Evolutionary conservation across 305 asterid species (phyloP), one percentile per base, ranked within the genome.

Genomic region (Fraxinus platypoda): DNA sequence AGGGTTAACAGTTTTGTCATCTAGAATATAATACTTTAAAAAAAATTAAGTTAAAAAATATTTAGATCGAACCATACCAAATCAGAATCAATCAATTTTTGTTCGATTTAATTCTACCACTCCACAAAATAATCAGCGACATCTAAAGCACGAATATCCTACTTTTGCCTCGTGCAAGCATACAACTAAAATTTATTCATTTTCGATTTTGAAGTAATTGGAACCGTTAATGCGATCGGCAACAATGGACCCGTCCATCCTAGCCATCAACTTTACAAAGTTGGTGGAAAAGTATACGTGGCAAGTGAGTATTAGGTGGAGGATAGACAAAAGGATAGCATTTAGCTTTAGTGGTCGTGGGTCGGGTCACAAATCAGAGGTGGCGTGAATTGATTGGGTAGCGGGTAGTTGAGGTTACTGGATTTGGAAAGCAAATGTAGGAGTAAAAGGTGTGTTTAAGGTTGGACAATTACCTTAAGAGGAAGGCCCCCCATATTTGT

Each of bases 391-490:
- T 52, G 6, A 62, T 46, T 80, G 23, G 73, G 75, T 68, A 7
- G 6, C 75, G 25, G 74, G 54, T 76, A 26, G 49, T 23, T 54
- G 57, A 31, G 66, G 75, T 83, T 86, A 23, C 90, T 86, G 23
- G n/a, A 83, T 83, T 81, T 80, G 85, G 91, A 81, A 83, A 83
- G 62, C 54, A n/a, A 62, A 19, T 19, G 52, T 30, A 23, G 62
- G 59, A 26, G 19, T 52, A 33, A 31, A 64, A 85, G 41, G 81
- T 7, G 41, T 7, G 64, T 83, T 38, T 75, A 85, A 83, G 83
- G 85, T 88, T 82, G 78, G 75, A 52, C 46, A 35, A 23, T 89
- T 89, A 52, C 90, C 90, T 28, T 66, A 84, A 72, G 54, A 34
- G 86, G 87, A 83, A 85, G 73, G 80, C 57, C 35, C 77, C 26